phyloP scores from a whole-genome alignment of 1,284 basidiomycete species.

The Chiua sp. region DNA sequence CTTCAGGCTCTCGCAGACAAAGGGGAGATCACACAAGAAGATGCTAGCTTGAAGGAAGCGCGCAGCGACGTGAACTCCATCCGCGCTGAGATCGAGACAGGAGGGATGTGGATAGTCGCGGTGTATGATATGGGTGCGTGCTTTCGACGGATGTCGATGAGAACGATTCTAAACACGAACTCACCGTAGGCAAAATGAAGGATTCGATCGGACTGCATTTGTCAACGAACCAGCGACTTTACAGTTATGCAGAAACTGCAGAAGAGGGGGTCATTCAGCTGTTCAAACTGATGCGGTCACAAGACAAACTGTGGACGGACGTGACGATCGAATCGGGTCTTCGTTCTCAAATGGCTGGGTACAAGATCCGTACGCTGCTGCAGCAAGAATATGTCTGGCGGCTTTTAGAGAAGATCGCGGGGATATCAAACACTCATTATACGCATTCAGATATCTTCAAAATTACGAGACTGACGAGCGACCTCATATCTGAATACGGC shows the following conservation, averaged over 20 bases:
- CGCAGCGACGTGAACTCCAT: neutral
- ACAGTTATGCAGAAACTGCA: neutral
- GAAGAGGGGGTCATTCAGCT: conserved; percentile 4
- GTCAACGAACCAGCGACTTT: conserved; percentile 2
- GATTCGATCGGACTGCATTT: neutral
- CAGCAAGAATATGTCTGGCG: conserved; percentile 5
- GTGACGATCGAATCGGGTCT: neutral
- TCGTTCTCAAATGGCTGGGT: neutral
- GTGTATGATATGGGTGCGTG: conserved; percentile 1
- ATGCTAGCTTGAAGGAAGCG: neutral
- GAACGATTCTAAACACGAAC: too few species aligned
- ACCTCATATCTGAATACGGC: neutral
- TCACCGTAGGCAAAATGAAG: too few species aligned
- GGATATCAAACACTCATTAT: neutral
- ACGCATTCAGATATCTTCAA: conserved; percentile 4
- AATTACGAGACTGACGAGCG: neutral
- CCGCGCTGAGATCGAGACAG: too few species aligned
- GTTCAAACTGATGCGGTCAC: neutral
- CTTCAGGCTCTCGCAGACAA: neutral
- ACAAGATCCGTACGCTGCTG: neutral
- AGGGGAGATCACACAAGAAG: neutral
- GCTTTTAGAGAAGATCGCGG: neutral
- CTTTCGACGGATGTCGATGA: too few species aligned
- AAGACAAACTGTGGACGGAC: neutral
- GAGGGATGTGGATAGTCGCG: conserved; percentile 1